These are phyloP conservation scores for Sarcocystis neurona DNA, from an alignment of 169 alveolate genomes.

Conservation along the genomic window DNA sequence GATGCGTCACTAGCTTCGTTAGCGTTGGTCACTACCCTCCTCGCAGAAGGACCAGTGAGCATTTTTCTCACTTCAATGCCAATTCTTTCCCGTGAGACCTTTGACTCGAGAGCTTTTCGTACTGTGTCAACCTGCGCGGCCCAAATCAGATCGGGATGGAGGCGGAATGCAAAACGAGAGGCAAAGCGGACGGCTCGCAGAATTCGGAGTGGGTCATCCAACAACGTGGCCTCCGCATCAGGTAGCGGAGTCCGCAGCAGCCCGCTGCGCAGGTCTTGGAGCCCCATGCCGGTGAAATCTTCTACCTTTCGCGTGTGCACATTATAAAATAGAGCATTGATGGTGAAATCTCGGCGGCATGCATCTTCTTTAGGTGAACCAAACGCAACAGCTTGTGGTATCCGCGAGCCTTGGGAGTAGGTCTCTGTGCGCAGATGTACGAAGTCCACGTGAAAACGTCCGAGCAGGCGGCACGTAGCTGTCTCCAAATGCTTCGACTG, in stretches of 20 bases:
- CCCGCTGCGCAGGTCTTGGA: conserved; percentile 86
- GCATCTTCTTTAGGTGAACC: conserved; percentile 88
- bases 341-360: conserved; percentile 96
- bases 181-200: conserved; percentile 97
- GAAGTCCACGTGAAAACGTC: conserved; percentile 91
- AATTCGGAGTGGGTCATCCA: conserved; percentile 98
- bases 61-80: conserved; percentile 72
- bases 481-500: conserved; percentile 97
- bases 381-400: conserved; percentile 85
- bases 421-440: conserved; percentile 96
- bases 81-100: conserved; percentile 67
- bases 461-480: conserved; percentile 86
- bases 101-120: conserved; percentile 58
- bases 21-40: background rate
- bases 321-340: conserved; percentile 96
- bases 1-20: background rate
- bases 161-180: conserved; percentile 61
- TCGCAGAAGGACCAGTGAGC: conserved; percentile 37
- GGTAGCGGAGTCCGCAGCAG: conserved; percentile 92
- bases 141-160: background rate
- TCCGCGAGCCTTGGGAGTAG: conserved; percentile 91
- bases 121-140: conserved; percentile 37
- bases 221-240: conserved; percentile 89
- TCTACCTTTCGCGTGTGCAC: conserved; percentile 90
- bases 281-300: conserved; percentile 88